Percentiles rank a stretch among this genome's conserved stretches.
Evolutionary conservation across 192 early-diverging fungal genomes (phyloP).

Genomic region (Glomus cerebriforme): DNA sequence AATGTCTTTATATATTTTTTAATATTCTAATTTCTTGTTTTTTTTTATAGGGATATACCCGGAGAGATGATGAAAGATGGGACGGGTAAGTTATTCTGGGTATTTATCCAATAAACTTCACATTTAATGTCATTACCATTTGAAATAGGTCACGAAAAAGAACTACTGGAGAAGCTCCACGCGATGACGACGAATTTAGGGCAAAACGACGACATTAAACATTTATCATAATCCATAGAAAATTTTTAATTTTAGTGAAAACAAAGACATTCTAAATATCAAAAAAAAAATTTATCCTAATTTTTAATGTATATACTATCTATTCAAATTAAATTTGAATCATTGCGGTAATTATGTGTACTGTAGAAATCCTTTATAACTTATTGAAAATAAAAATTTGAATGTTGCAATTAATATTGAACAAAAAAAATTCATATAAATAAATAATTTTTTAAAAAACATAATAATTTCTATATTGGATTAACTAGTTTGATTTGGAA

Average conservation of each 20-base stretch:
- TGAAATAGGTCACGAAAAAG: conserved; percentile 12
- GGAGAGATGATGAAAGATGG: conserved; percentile 17
- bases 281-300: too few species aligned
- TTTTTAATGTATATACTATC: too few species aligned
- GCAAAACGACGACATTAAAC: conserved; percentile 19
- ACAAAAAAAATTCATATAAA: background rate
- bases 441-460: too few species aligned
- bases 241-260: too few species aligned
- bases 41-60: background rate
- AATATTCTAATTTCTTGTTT: background rate
- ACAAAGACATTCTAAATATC: too few species aligned
- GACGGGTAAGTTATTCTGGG: background rate
- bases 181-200: conserved; percentile 15
- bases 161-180: background rate
- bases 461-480: too few species aligned
- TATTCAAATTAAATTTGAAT: too few species aligned
- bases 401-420: background rate
- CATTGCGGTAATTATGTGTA: too few species aligned
- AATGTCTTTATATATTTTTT: background rate
- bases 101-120: background rate
- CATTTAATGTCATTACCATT: too few species aligned
- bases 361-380: background rate
- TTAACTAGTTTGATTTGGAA: too few species aligned
- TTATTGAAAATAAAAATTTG: background rate
- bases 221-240: background rate